Evolutionary conservation across 2,329 filamentous ascomycete species (phyloP).

Genomic region (Neocatenulostroma microsporum): DNA sequence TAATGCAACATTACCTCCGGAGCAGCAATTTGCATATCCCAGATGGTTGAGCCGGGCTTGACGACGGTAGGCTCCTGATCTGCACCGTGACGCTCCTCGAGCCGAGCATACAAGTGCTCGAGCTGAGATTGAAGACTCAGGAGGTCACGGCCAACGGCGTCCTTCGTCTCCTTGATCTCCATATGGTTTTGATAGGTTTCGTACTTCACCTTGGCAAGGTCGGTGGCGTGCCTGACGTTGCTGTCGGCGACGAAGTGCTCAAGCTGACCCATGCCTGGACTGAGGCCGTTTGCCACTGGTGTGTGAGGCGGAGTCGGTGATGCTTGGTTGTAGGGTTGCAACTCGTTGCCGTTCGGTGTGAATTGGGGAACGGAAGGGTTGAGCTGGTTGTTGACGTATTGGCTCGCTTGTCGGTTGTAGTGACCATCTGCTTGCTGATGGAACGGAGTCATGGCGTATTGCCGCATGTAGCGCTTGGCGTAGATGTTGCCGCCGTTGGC

Average conservation of each 20-base stretch:
- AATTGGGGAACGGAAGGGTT: conserved; percentile 1
- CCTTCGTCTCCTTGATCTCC: conserved; percentile 8
- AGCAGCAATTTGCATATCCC: background rate
- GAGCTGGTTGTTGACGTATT: background rate
- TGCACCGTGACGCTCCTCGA: background rate
- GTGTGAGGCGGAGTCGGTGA: background rate
- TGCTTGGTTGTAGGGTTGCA: conserved; percentile 1
- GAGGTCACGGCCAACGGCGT: conserved; percentile 9
- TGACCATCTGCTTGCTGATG: background rate
- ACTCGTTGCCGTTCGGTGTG: background rate
- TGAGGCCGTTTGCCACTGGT: background rate
- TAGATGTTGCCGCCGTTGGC: background rate
- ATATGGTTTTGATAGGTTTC: conserved; percentile 4
- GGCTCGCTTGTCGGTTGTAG: background rate
- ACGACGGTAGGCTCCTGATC: conserved; percentile 1
- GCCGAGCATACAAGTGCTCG: conserved; percentile 4
- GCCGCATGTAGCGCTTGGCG: no score
- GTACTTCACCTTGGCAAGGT: conserved; percentile 9
- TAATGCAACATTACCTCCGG: conserved; percentile 7
- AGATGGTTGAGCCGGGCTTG: background rate
- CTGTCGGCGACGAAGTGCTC: conserved; percentile 2
- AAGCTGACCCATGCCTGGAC: background rate
- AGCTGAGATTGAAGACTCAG: conserved; percentile 10
- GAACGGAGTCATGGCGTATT: background rate
- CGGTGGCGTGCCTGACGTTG: conserved; percentile 7